A percentile compares a stretch with the other conserved stretches of the same genome.
Evolutionary conservation across 441 rosid genomes (phyloP).

Genomic region (Pelargonium cotyledonis): DNA sequence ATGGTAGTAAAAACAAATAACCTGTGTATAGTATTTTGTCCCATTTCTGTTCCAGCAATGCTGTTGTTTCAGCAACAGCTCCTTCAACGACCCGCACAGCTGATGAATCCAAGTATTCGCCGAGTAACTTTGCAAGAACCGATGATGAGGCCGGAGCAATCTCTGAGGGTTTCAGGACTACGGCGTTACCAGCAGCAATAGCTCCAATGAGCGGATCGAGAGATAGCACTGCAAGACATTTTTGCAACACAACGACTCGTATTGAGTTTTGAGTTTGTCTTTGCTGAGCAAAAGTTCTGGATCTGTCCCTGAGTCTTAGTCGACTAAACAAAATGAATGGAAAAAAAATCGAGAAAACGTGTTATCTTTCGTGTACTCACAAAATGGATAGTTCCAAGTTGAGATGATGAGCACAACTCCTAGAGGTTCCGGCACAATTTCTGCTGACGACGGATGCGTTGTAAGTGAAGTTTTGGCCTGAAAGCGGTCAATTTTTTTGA

Average conservation of each 20-base stretch:
- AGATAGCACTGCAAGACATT: slow-evolving; percentile 41
- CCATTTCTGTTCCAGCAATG: slow-evolving; percentile 58
- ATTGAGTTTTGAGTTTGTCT: no score
- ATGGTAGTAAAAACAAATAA: slow-evolving; percentile 12
- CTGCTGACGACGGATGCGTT: slow-evolving; percentile 78
- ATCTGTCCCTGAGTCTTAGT: not conserved
- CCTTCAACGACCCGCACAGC: slow-evolving; percentile 53
- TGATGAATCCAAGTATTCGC: slow-evolving; percentile 40
- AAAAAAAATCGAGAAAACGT: not conserved
- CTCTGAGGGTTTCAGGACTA: slow-evolving; percentile 68
- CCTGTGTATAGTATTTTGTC: slow-evolving; percentile 71
- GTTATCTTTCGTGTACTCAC: slow-evolving; percentile 25
- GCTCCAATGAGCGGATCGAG: slow-evolving; percentile 69
- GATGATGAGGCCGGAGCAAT: slow-evolving; percentile 55
- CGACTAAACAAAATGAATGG: not conserved
- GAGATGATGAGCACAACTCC: slow-evolving; percentile 78
- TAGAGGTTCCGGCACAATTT: slow-evolving; percentile 71
- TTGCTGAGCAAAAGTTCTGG: no score
- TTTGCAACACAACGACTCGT: not conserved
- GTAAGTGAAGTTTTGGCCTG: slow-evolving; percentile 65
- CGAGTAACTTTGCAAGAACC: slow-evolving; percentile 36
- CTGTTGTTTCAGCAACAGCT: slow-evolving; percentile 46
- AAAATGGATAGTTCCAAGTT: slow-evolving; percentile 74
- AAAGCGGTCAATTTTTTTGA: not conserved
- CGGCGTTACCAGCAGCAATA: slow-evolving; percentile 66